phyloP scores from a whole-genome alignment of 805 yeast genomes.

The Kluyveromyces dobzhanskii region DNA sequence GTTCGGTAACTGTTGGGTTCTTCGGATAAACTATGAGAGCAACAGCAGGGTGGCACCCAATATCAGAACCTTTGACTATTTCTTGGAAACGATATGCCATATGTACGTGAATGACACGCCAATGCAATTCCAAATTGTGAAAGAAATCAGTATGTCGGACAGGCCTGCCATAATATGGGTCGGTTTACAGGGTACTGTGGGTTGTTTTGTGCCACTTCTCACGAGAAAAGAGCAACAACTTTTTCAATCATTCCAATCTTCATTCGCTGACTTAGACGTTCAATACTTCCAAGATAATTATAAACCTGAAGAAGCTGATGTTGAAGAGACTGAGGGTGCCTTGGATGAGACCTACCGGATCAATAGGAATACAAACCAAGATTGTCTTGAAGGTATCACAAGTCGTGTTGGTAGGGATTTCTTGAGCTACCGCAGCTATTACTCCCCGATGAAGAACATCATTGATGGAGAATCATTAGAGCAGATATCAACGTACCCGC shows the following conservation, averaged over 20 bases:
- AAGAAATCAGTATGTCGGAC: slow-evolving; percentile 34
- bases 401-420: slow-evolving; percentile 60
- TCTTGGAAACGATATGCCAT: slow-evolving; percentile 45
- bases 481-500: slow-evolving; percentile 30
- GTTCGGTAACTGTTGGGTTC: slow-evolving; percentile 69
- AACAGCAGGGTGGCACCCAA: slow-evolving; percentile 32
- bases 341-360: slow-evolving; percentile 1
- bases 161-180: slow-evolving; percentile 57
- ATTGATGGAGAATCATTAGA: slow-evolving; percentile 89
- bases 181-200: slow-evolving; percentile 78
- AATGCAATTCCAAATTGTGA: slow-evolving; percentile 45
- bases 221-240: slow-evolving; percentile 54
- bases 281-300: slow-evolving; percentile 10
- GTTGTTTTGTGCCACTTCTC: slow-evolving; percentile 59
- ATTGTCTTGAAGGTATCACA: slow-evolving; percentile 20
- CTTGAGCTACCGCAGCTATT: slow-evolving; percentile 62
- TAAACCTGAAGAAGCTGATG: slow-evolving; percentile 5
- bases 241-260: slow-evolving; percentile 45
- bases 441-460: slow-evolving; percentile 67
- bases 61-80: slow-evolving; percentile 32
- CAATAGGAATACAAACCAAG: background rate
- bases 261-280: slow-evolving; percentile 29
- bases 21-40: slow-evolving; percentile 47
- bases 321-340: slow-evolving; percentile 13
- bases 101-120: slow-evolving; percentile 65